A percentile compares a stretch with the other conserved stretches of the same genome.
phyloP scores from a whole-genome alignment of 306 rosid genomes.

The Vachellia collinsii region DNA sequence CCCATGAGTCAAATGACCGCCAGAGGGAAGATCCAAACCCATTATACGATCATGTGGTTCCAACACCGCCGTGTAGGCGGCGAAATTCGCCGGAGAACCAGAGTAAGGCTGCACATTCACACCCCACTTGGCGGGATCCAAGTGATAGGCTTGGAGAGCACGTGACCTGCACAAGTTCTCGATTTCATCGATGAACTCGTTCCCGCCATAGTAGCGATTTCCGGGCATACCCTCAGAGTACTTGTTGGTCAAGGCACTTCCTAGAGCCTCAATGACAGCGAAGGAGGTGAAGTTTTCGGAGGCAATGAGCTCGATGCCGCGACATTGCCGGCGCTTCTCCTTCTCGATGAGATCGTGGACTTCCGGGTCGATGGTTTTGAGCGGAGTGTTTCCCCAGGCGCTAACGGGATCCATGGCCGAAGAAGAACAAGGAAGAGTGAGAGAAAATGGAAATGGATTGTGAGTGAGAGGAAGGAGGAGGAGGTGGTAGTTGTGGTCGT shows the following conservation, averaged over 20 bases:
- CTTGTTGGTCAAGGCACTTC: conserved; percentile 89
- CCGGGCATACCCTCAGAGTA: conserved; percentile 99
- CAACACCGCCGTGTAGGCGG: conserved; percentile 93
- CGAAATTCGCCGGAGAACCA: conserved; percentile 94
- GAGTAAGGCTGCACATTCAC: conserved; percentile 97
- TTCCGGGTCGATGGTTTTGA: conserved; percentile 71
- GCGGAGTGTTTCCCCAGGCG: conserved; percentile 81
- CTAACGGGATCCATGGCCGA: conserved; percentile 74
- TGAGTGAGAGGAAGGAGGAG: neutral
- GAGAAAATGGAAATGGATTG: neutral
- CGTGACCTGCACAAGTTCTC: conserved; percentile 88
- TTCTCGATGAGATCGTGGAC: conserved; percentile 93
- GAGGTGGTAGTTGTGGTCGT: neutral
- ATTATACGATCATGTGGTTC: conserved; percentile 95
- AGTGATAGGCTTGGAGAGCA: conserved; percentile 73
- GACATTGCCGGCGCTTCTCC: conserved; percentile 91
- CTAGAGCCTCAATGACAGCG: conserved; percentile 90
- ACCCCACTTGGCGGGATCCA: conserved; percentile 77
- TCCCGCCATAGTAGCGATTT: conserved; percentile 90
- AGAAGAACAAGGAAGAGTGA: neutral
- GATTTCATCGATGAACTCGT: conserved; percentile 90
- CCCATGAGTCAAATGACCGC: conserved; percentile 91
- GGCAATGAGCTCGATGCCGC: conserved; percentile 95
- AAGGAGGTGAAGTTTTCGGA: conserved; percentile 97
- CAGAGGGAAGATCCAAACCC: conserved; percentile 98